Conservation (phyloP, 2,329 filamentous ascomycete species). For the Catunica adiposa region DNA sequence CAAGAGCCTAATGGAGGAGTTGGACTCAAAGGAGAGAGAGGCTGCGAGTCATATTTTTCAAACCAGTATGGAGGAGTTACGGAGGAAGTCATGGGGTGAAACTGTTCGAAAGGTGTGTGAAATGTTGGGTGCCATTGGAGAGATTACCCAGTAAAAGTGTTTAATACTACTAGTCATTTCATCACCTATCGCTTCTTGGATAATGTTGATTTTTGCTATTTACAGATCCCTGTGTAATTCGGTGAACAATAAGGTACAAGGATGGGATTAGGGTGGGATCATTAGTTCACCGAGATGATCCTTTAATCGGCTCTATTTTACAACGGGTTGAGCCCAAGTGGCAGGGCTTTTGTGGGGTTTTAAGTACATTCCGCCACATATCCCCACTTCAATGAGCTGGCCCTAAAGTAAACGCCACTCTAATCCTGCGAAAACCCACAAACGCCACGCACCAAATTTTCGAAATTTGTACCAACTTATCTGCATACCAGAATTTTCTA, state of each 20-base stretch:
- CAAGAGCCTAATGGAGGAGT: constrained; percentile 3
- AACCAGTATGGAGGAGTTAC: constrained; percentile 12
- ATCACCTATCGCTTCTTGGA: neutral
- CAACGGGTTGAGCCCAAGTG: too few relatives aligned
- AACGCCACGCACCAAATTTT: constrained; percentile 14
- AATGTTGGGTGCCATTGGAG: constrained; percentile 8
- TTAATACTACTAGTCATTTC: neutral
- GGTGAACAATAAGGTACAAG: neutral
- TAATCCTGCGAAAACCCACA: constrained; percentile 8
- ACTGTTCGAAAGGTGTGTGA: constrained; percentile 14
- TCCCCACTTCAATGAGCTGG: neutral
- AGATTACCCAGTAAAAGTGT: constrained; percentile 3
- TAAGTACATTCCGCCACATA: neutral
- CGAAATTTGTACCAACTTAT: constrained; percentile 12
- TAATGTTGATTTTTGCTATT: neutral
- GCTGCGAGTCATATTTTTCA: constrained; percentile 12
- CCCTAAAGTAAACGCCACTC: constrained; percentile 13
- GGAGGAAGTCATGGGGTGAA: constrained; percentile 14
- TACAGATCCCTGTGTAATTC: neutral
- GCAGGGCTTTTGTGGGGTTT: neutral
- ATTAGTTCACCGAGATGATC: too few relatives aligned
- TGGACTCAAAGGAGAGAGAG: constrained; percentile 12
- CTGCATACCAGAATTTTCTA: constrained; percentile 4
- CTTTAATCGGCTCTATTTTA: too few relatives aligned
- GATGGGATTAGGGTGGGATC: neutral